Evolutionary conservation across 2,329 filamentous ascomycete species (phyloP), one percentile per base, ranked within the genome.

Genomic region (Ceratocystis variospora): DNA sequence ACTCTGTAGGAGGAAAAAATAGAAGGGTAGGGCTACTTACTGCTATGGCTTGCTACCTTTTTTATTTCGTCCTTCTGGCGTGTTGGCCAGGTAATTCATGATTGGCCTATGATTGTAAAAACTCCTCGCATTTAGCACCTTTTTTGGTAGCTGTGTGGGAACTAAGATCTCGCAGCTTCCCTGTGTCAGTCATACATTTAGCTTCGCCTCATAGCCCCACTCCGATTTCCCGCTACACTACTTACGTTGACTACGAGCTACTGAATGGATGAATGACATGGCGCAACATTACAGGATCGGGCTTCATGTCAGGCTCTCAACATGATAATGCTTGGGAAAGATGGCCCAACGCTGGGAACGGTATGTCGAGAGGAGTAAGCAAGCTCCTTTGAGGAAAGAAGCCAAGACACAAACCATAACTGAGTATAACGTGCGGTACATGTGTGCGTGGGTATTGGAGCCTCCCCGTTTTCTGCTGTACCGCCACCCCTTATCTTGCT

Each of bases 1-100:
- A 44, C 19, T 3, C 17, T 68, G 63, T 64, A 33, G 64, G 37
- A 8, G 10, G 12, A 15, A 50, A 50, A 63, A 28, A 63, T 5
- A 22, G 62, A 48, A 25, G 46, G n/a, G 28, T 3, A 63, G n/a
- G 48, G 50, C 12, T 46, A 59, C n/a, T 41, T 55, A 31, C 41
- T 53, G 44, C 59, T 41, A 41, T 41, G 37, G 37, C 1, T 15
- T 41, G 37, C 37, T 33, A 5, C n/a, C 6, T 15, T 45, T 61
- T 25, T 25, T 62, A 8, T 5, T 15, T 25, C 22, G 5, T 25
- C 3, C 7, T 28, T 33, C 22, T 8, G 48, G 2, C 7, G 53
- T 57, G 22, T 7, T 57, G 53, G 22, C 53, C 17, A 12, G 53
- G 17, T 22, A 28, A 57, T 15, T 31, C 12, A n/a, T 57, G 15